Base-by-base conservation (phyloP, 352 stramenopile species). In the Phytophthora ramorum region DNA sequence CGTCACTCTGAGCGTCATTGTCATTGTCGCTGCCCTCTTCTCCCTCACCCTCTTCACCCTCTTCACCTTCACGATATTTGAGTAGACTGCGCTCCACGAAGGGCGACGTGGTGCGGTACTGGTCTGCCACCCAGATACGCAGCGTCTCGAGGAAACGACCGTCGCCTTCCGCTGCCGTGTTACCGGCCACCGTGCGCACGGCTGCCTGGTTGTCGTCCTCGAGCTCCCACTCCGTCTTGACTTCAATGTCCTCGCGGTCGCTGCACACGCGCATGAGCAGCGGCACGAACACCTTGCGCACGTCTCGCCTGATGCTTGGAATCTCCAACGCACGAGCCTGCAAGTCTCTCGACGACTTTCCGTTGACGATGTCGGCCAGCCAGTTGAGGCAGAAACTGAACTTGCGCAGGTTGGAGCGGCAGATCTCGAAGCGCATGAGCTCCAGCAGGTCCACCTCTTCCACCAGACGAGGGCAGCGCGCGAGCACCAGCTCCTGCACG, bases 401-500 rank as follows among this genome's bases (percentile, higher is more conserved):
- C 65, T 95, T 95, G 66, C 87, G 87, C 58, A 95, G 53, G 38
- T 92, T 95, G n/a, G 81, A 90, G 46, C 84, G 82, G 40, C 87
- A 95, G 50, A 95, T 95, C 66, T 95, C 87, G 56, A 93, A 95
- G 19, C 87, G 87, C 63, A 95, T 75, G 19, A 95, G 75, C 69
- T 93, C 87, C 14, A 95, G 63, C 40, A 93, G 71, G 41, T 93
- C 83, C 9, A 90, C 71, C 46, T 93, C 81, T 16, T 88, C 73
- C 1, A 62, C 68, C 7, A 95, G 66, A 7, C 84, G 83, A 20
- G 81, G 58, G 46, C 86, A 94, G 24, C 85, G 85, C 9, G 69
- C 77, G 3, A 94, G 64, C 51, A 89, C 83, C 12, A 95, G 73
- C 63, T 93, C 85, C 58, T 95, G 83, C 43, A 91, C 83, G 24